A percentile compares a stretch with the other conserved stretches of the same genome.
These are phyloP conservation scores for Xenoacremonium recifei DNA, from an alignment of 2,329 filamentous ascomycete genomes.

Conservation along the genomic window DNA sequence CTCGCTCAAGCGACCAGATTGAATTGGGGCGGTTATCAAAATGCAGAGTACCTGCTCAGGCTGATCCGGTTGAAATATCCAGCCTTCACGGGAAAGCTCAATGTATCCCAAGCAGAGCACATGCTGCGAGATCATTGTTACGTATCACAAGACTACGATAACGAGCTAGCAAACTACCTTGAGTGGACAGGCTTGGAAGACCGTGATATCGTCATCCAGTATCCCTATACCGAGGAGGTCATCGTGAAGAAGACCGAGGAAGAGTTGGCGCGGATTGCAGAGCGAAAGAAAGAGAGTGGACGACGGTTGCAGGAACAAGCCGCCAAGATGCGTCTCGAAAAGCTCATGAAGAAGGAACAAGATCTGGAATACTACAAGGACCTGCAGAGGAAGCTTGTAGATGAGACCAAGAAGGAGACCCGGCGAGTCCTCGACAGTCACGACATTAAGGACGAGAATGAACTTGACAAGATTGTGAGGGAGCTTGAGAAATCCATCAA, in stretches of 20 bases:
- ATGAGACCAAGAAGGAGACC: slow-evolving; percentile 87
- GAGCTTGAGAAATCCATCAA: slow-evolving; percentile 90
- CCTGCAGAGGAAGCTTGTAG: slow-evolving; percentile 68
- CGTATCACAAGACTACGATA: slow-evolving; percentile 78
- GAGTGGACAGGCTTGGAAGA: slow-evolving; percentile 94
- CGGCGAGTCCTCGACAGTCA: slow-evolving; percentile 83
- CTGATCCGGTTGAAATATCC: slow-evolving; percentile 90
- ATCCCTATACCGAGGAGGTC: slow-evolving; percentile 89
- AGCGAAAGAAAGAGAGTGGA: slow-evolving; percentile 93
- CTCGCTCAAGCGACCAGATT: slow-evolving; percentile 82
- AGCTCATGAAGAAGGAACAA: slow-evolving; percentile 91
- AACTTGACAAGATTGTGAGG: slow-evolving; percentile 79
- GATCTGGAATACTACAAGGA: slow-evolving; percentile 93
- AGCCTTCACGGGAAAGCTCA: slow-evolving; percentile 81
- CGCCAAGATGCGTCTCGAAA: slow-evolving; percentile 94
- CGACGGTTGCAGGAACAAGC: slow-evolving; percentile 91
- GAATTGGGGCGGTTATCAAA: slow-evolving; percentile 93
- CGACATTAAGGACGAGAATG: slow-evolving; percentile 86
- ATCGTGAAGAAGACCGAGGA: slow-evolving; percentile 91
- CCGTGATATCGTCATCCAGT: slow-evolving; percentile 84
- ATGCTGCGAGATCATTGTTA: slow-evolving; percentile 90
- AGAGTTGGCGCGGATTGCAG: slow-evolving; percentile 84
- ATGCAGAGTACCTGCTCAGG: slow-evolving; percentile 87
- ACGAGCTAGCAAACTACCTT: slow-evolving; percentile 72
- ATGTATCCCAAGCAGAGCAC: slow-evolving; percentile 80